These are phyloP conservation scores for Paraphoma sp. DNA, from an alignment of 2,329 filamentous ascomycete genomes.

Conservation along the genomic window DNA sequence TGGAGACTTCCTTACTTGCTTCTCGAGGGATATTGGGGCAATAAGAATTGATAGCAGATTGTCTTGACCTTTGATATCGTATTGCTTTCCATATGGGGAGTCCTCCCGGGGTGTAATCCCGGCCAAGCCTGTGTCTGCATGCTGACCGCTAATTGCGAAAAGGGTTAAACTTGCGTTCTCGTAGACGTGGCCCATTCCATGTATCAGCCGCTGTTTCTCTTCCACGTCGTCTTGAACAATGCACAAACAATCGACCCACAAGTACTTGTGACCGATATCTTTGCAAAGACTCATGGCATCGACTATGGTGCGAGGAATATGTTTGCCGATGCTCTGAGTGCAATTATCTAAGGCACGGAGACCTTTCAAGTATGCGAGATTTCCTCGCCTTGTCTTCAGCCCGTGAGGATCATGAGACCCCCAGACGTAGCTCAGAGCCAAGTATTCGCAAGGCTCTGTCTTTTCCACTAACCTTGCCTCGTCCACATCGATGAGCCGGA, in stretches of 20 bases:
- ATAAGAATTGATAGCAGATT: not conserved
- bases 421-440: not conserved
- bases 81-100: not conserved
- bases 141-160: not conserved
- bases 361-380: not conserved
- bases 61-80: not conserved
- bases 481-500: not conserved
- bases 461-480: not conserved
- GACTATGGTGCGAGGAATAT: not conserved
- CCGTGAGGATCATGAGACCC: not conserved
- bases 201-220: not conserved
- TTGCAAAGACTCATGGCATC: not conserved
- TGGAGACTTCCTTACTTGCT: not conserved
- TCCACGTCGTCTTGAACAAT: not conserved
- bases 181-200: not conserved
- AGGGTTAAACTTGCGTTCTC: not conserved
- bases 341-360: not conserved
- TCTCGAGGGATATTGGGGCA: not conserved
- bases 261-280: not conserved
- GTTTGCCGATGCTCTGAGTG: no score
- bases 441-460: not conserved
- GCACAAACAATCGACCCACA: constrained; percentile 3
- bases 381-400: not conserved
- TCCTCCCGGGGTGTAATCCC: not conserved
- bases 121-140: not conserved